A percentile compares a stretch with the other conserved stretches of the same genome.
Evolutionary conservation across 306 rosid species (phyloP).

Genomic region (Cicer yamashitae): DNA sequence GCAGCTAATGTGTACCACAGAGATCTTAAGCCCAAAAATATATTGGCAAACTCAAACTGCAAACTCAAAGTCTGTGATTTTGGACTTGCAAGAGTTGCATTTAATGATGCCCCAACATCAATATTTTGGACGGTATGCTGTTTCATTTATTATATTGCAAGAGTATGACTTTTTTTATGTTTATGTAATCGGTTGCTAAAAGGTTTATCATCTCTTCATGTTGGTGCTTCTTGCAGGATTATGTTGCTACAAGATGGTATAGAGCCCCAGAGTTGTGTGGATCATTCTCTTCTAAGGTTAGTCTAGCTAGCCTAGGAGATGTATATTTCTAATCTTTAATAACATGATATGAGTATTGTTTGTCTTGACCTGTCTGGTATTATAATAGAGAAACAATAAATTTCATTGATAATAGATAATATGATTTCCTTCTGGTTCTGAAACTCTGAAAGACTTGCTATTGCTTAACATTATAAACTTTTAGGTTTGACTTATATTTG

Average conservation of each 20-base stretch:
- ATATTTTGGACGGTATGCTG: slow-evolving; percentile 88
- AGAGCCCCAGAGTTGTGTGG: slow-evolving; percentile 95
- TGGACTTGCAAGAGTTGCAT: slow-evolving; percentile 91
- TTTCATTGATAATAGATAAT: slow-evolving; percentile 1
- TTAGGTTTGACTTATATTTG: background rate
- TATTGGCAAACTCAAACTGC: slow-evolving; percentile 90
- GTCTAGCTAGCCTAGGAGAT: slow-evolving; percentile 26
- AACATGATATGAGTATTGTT: background rate
- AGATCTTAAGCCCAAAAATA: slow-evolving; percentile 90
- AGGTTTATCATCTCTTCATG: slow-evolving; percentile 22
- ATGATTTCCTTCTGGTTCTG: slow-evolving; percentile 8
- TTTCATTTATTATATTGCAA: slow-evolving; percentile 24
- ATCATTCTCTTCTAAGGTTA: slow-evolving; percentile 76
- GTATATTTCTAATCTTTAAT: background rate
- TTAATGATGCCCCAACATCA: slow-evolving; percentile 75
- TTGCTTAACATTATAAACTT: background rate
- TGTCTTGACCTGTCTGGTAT: slow-evolving; percentile 3
- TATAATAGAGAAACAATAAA: slow-evolving; percentile 13
- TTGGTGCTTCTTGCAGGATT: slow-evolving; percentile 61
- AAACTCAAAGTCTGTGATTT: slow-evolving; percentile 91
- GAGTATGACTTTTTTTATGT: background rate
- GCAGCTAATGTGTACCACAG: slow-evolving; percentile 92
- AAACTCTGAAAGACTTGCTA: background rate
- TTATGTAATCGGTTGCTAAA: slow-evolving; percentile 5
- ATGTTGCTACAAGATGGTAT: slow-evolving; percentile 93